Evolutionary conservation across 2,329 filamentous ascomycete species (phyloP).

Genomic region (Fonsecaea erecta): DNA sequence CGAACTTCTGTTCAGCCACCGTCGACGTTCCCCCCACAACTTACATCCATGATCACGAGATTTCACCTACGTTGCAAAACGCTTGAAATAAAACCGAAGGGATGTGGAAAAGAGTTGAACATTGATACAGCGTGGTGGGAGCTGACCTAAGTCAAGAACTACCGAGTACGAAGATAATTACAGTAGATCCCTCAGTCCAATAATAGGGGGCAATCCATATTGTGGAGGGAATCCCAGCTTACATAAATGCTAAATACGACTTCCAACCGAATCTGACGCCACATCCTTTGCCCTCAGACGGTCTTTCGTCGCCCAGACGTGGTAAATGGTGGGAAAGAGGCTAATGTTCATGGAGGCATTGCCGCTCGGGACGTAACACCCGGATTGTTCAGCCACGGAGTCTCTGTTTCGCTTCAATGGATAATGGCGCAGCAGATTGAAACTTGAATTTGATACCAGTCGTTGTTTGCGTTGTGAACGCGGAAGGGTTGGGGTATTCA

Average conservation of each 20-base stretch:
- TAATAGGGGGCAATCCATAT: no score
- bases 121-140: not conserved
- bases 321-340: conserved; percentile 1
- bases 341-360: not conserved
- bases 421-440: no score
- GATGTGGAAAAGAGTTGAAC: not conserved
- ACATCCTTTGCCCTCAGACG: not conserved
- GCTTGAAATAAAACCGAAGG: not conserved
- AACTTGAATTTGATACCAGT: no score
- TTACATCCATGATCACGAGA: no score
- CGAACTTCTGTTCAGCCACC: not conserved
- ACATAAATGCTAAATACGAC: not conserved
- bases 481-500: not conserved
- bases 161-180: no score
- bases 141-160: no score
- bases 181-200: no score
- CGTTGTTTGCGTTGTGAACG: not conserved
- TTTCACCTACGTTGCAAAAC: no score
- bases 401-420: not conserved
- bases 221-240: no score
- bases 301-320: not conserved
- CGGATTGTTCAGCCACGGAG: not conserved
- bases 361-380: no score
- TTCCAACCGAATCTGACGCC: not conserved
- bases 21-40: not conserved